Conservation (phyloP, 2,329 filamentous ascomycete genomes). For the Hirsutella rhossiliensis region DNA sequence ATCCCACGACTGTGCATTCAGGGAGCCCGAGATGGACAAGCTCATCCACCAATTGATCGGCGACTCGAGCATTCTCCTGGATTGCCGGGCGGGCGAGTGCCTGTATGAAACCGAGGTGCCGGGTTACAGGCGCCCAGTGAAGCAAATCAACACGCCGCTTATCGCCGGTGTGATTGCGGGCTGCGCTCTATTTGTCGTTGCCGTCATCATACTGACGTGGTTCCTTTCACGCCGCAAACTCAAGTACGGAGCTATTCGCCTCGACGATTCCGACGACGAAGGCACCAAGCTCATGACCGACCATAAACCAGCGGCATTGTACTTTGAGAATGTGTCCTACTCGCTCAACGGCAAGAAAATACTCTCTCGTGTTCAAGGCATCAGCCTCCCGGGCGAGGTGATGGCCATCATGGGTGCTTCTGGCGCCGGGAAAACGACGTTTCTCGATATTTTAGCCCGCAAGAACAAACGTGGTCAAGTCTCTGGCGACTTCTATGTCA, state of each 20-base stretch:
- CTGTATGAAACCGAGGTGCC: conserved; percentile 86
- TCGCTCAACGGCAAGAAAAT: conserved; percentile 80
- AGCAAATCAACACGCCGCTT: conserved; percentile 91
- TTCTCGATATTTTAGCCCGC: conserved; percentile 86
- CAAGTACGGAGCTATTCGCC: conserved; percentile 59
- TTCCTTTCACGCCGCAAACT: conserved; percentile 69
- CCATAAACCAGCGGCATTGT: conserved; percentile 80
- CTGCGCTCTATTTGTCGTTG: conserved; percentile 78
- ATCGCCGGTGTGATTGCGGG: conserved; percentile 89
- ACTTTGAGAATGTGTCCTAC: conserved; percentile 83
- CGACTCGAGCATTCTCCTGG: conserved; percentile 75
- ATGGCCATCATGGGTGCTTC: conserved; percentile 98
- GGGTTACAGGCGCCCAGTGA: conserved; percentile 77
- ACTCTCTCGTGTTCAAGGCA: conserved; percentile 65
- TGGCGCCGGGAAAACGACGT: conserved; percentile 93
- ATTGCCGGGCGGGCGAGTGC: conserved; percentile 82
- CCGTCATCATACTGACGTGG: conserved; percentile 72
- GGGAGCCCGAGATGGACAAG: conserved; percentile 84
- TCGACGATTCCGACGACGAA: conserved; percentile 88
- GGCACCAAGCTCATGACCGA: conserved; percentile 76
- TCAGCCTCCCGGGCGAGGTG: conserved; percentile 89
- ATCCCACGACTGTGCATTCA: conserved; percentile 62
- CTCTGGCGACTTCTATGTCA: conserved; percentile 77
- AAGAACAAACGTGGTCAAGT: conserved; percentile 88
- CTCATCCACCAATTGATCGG: conserved; percentile 84